A percentile compares a stretch with the other conserved stretches of the same genome.
Conservation (phyloP, 331 rosid genomes). For the Arachis monticola region DNA sequence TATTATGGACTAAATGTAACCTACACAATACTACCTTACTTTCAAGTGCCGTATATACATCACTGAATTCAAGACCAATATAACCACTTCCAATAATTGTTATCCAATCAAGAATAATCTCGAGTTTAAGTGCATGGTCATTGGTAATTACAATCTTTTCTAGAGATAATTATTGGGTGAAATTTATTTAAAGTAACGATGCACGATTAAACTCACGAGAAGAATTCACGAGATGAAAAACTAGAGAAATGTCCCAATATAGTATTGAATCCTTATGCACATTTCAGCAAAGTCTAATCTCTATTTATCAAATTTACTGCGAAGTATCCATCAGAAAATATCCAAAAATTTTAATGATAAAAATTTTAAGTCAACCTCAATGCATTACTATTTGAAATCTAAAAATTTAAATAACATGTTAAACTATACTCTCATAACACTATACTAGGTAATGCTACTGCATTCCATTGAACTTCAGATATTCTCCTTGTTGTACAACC, state of each 20-base stretch:
- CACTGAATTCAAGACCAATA: slow-evolving; percentile 93
- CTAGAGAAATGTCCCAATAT: neutral
- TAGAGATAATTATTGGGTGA: slow-evolving; percentile 43
- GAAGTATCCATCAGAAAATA: slow-evolving; percentile 3
- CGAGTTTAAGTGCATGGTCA: slow-evolving; percentile 90
- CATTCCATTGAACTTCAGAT: no score
- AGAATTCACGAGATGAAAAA: slow-evolving; percentile 32
- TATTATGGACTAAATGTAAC: slow-evolving; percentile 16
- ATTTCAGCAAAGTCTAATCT: neutral
- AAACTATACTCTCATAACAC: no score
- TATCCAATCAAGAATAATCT: slow-evolving; percentile 84
- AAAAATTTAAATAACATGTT: no score
- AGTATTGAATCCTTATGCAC: slow-evolving; percentile 18
- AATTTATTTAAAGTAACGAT: slow-evolving; percentile 12
- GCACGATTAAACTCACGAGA: neutral
- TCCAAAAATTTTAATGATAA: neutral
- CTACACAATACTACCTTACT: slow-evolving; percentile 62
- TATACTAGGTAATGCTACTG: no score
- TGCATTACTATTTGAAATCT: no score
- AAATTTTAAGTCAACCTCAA: no score
- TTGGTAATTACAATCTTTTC: slow-evolving; percentile 91
- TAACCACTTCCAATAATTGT: slow-evolving; percentile 93
- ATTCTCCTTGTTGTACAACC: no score
- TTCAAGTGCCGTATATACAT: slow-evolving; percentile 90
- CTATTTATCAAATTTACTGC: neutral